Base-by-base conservation (phyloP, 345 rosid species). In the Erodium maritimum region DNA sequence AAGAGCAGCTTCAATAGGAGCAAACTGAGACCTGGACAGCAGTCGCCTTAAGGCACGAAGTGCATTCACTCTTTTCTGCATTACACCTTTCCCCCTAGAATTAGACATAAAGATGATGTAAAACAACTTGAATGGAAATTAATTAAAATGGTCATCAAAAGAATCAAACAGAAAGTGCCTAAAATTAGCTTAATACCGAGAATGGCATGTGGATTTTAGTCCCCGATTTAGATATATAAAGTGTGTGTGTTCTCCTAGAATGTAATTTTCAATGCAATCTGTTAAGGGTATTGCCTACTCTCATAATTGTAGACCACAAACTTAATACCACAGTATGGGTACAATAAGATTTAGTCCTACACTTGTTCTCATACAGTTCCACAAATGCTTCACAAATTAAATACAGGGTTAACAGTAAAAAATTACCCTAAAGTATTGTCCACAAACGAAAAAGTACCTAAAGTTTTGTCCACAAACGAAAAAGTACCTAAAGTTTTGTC, bases 31-130 rank as follows among this genome's bases (percentile, higher is more conserved):
- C 67, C 74, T 79, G 10, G 97, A 90, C 67, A 94, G 73, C 64
- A 94, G 66, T 23, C 96, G 88, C 74, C 99, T 82, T 21, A 94
- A 77, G 63, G 85, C 82, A 61, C 90, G 88, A 66, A 93, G 96
- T 19, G 91, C 91, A 69, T 58, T 68, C 64, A 93, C 84, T 61
- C 65, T 79, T 79, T 87, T 94, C 68, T 90, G 96, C 84, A 87
- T 71, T 56, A 81, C 83, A 65, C 96, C 95, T 73, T 85, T 93
- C 14, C 93, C 96, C 75, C 99, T 93, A 67, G 53, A 58, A 64
- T 62, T 56, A 24, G 52, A 61, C 33, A 34, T 14, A 61, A 9
- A 52, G 65, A 58, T 60, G 25, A 18, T 17, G 21, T 23, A 60
- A 58, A 25, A 57, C 55, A 72, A 52, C 23, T 34, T 34, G 18